Evolutionary conservation across 2,329 filamentous ascomycete species (phyloP).

Genomic region (Cladosporium sp.): DNA sequence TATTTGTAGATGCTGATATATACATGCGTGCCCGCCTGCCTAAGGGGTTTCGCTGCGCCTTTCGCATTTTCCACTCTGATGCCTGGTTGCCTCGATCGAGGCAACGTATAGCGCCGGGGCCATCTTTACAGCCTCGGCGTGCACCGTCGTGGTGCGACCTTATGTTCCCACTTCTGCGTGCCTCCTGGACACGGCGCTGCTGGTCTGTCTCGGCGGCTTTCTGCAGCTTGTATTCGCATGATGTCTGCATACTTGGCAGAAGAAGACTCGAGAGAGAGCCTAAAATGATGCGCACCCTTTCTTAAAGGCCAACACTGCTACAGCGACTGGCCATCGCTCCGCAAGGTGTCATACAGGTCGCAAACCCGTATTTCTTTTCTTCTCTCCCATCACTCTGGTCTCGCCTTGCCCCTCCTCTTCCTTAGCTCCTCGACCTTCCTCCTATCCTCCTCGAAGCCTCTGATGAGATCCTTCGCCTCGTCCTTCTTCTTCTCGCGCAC

Average conservation of each 20-base stretch:
- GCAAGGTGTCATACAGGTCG: background rate
- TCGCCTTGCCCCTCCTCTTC: slow-evolving; percentile 63
- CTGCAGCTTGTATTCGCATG: background rate
- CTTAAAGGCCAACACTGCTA: background rate
- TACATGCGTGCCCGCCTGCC: no score
- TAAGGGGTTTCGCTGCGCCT: background rate
- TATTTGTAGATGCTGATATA: no score
- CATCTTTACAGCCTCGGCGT: background rate
- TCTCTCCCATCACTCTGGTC: slow-evolving; percentile 31
- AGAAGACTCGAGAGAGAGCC: no score
- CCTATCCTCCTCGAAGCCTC: slow-evolving; percentile 74
- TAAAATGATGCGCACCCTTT: background rate
- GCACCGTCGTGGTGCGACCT: no score
- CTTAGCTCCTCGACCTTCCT: slow-evolving; percentile 70
- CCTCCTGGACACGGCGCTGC: background rate
- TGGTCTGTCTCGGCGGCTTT: background rate
- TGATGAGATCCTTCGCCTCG: slow-evolving; percentile 67
- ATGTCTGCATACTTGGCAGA: background rate
- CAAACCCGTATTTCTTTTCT: background rate
- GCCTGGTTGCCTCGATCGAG: background rate
- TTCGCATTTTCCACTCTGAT: background rate
- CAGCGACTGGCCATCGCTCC: background rate
- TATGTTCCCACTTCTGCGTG: background rate
- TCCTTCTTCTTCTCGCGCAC: slow-evolving; percentile 75
- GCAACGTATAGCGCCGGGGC: no score